phyloP scores from a whole-genome alignment of 2,329 filamentous ascomycete species.

The Triangularia setosa region DNA sequence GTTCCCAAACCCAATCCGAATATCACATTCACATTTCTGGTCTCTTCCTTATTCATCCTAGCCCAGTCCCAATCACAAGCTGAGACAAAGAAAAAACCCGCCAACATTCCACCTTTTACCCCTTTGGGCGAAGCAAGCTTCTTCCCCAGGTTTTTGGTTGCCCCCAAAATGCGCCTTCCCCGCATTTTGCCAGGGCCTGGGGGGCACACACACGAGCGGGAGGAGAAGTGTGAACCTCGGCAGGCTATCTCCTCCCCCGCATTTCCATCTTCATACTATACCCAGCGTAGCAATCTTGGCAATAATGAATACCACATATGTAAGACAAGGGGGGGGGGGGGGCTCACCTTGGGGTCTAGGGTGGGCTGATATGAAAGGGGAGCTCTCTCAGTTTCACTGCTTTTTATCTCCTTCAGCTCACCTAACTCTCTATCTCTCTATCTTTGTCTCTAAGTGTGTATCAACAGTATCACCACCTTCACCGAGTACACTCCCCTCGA shows the following conservation, averaged over 20 bases:
- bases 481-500: too few relatives aligned
- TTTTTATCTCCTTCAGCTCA: not conserved
- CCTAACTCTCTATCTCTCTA: too few relatives aligned
- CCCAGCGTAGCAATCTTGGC: not conserved
- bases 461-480: too few relatives aligned
- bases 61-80: not conserved
- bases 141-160: conserved; percentile 2
- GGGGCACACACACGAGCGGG: not conserved
- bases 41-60: not conserved
- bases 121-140: not conserved
- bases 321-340: not conserved
- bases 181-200: conserved; percentile 9
- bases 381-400: not conserved
- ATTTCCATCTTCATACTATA: not conserved
- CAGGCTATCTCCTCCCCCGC: not conserved
- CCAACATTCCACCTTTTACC: conserved; percentile 7
- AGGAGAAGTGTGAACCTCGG: conserved; percentile 1
- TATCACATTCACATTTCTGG: not conserved
- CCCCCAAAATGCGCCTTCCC: conserved; percentile 11
- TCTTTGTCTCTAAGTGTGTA: too few relatives aligned
- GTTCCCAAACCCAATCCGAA: not conserved
- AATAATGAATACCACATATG: not conserved
- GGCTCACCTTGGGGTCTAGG: not conserved
- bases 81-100: conserved; percentile 2
- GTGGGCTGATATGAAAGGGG: not conserved